A percentile compares a stretch with the other conserved stretches of the same genome.
phyloP scores from a whole-genome alignment of 805 yeast species.

The Sungouiella blattae region DNA sequence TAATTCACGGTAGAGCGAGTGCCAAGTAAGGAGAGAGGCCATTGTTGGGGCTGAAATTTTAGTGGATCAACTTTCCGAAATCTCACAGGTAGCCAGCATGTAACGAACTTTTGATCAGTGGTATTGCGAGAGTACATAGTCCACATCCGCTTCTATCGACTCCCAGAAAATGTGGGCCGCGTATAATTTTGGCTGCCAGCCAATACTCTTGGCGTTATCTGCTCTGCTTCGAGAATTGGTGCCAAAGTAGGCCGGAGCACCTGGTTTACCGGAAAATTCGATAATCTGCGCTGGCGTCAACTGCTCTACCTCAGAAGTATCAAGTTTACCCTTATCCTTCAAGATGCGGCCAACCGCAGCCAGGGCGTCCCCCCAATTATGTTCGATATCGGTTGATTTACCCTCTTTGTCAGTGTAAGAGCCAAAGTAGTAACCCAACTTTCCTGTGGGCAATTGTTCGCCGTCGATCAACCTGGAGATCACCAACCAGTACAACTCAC shows the following conservation, averaged over 20 bases:
- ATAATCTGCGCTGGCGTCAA: conserved; percentile 14
- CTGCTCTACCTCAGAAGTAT: conserved; percentile 13
- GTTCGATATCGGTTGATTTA: conserved; percentile 17
- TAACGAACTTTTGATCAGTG: too few relatives aligned
- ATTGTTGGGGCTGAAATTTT: too few relatives aligned
- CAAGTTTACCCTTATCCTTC: conserved; percentile 10
- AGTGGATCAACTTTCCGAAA: too few relatives aligned
- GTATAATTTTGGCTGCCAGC: conserved; percentile 24
- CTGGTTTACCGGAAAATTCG: conserved; percentile 10
- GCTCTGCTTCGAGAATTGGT: conserved; percentile 25
- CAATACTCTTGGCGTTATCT: conserved; percentile 22
- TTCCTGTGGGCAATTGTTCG: conserved; percentile 23
- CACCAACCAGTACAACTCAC: conserved; percentile 24
- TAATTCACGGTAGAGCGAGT: too few relatives aligned
- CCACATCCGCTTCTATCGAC: conserved; percentile 17
- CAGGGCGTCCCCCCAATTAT: conserved; percentile 27
- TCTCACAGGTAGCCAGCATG: too few relatives aligned
- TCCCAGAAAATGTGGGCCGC: conserved; percentile 14
- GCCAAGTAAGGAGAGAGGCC: too few relatives aligned
- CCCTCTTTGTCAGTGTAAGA: conserved; percentile 14
- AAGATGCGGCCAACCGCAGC: conserved; percentile 18
- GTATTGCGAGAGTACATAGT: conserved; percentile 3
- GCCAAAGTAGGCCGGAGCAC: conserved; percentile 23
- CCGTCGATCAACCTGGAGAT: conserved; percentile 19
- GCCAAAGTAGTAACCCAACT: conserved; percentile 34